Evolutionary conservation across 495 filamentous ascomycete genomes (phyloP).

Genomic region (Aspergillus incahuasiensis): DNA sequence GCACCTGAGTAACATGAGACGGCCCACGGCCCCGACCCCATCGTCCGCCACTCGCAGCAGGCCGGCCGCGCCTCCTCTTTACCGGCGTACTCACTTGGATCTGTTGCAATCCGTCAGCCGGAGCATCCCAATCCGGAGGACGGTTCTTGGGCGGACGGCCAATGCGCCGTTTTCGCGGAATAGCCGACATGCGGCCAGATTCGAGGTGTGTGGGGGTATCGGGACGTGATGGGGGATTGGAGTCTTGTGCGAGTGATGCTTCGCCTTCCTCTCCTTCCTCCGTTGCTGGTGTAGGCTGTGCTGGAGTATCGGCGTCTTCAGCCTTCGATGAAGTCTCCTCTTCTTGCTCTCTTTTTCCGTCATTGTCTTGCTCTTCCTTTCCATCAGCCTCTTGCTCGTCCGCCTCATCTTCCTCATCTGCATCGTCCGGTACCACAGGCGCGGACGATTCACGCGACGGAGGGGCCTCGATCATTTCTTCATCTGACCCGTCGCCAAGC

Average conservation of each 20-base stretch:
- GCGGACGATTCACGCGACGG: conserved; percentile 36
- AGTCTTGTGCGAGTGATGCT: conserved; percentile 36
- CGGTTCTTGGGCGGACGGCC: conserved; percentile 84
- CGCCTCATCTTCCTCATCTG: background rate
- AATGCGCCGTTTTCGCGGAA: conserved; percentile 71
- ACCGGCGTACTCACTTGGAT: conserved; percentile 54
- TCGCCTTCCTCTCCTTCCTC: conserved; percentile 37
- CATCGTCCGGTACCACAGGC: conserved; percentile 15
- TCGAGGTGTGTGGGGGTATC: conserved; percentile 28
- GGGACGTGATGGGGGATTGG: conserved; percentile 32
- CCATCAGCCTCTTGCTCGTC: background rate
- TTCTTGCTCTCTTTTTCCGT: conserved; percentile 9
- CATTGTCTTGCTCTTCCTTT: background rate
- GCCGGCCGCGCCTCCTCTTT: conserved; percentile 63
- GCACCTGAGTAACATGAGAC: conserved; percentile 71
- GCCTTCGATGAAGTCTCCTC: background rate
- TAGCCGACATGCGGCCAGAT: conserved; percentile 40
- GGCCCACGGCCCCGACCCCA: conserved; percentile 65
- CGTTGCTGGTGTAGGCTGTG: conserved; percentile 17
- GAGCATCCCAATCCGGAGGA: conserved; percentile 67
- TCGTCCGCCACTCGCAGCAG: conserved; percentile 63
- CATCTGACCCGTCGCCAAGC: conserved; percentile 43
- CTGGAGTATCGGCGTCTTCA: conserved; percentile 26
- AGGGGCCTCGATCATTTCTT: conserved; percentile 44
- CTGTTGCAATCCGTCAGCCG: conserved; percentile 52